Evolutionary conservation across 2,329 filamentous ascomycete species (phyloP).

Genomic region (Colletotrichum theobromicola): DNA sequence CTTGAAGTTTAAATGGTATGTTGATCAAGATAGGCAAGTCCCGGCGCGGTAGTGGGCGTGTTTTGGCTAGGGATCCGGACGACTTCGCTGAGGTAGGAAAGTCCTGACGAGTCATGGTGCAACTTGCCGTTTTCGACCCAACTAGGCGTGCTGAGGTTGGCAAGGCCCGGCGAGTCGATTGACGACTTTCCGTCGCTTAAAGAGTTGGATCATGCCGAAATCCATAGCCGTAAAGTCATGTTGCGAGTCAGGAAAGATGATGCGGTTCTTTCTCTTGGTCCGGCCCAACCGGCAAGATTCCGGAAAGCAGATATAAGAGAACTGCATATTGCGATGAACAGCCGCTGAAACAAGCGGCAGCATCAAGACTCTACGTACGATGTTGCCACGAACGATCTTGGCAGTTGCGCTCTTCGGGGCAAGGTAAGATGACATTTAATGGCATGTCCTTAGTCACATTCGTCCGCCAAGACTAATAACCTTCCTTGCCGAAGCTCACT

Average conservation of each 20-base stretch:
- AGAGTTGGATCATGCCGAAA: neutral
- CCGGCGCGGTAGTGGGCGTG: too few relatives aligned
- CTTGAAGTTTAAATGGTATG: neutral
- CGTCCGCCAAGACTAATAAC: neutral
- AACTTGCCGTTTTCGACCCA: too few relatives aligned
- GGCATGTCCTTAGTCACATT: accelerated
- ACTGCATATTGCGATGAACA: neutral
- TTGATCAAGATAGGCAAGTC: too few relatives aligned
- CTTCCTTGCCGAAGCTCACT: neutral
- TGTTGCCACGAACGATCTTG: neutral
- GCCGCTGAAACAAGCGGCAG: neutral
- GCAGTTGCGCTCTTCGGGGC: neutral
- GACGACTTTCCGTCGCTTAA: neutral
- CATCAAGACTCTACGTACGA: neutral
- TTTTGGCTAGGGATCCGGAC: too few relatives aligned
- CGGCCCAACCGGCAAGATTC: neutral
- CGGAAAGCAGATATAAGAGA: neutral
- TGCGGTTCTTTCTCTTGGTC: neutral
- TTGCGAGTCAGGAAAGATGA: neutral
- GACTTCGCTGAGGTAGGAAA: too few relatives aligned
- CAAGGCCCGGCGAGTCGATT: neutral
- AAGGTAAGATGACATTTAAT: neutral
- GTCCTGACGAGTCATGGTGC: neutral
- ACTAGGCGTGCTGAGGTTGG: too few relatives aligned
- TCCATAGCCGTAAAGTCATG: neutral